A percentile compares a stretch with the other conserved stretches of the same genome.
Conservation (phyloP, 2,329 filamentous ascomycete species). For the Lachnum nothofagi region DNA sequence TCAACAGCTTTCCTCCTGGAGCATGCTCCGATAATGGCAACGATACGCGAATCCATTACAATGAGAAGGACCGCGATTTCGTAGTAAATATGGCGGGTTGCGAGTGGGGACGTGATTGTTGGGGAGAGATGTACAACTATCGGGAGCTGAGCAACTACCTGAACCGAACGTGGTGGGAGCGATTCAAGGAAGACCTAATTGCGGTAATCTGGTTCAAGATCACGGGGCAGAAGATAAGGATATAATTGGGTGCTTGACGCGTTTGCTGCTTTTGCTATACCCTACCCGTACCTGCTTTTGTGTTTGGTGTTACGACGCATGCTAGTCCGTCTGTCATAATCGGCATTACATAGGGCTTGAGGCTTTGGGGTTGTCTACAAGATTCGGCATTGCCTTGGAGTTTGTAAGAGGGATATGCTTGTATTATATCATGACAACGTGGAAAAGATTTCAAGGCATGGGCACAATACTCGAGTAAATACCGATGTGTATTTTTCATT, state of each 20-base stretch:
- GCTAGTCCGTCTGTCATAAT: neutral
- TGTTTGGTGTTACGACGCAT: neutral
- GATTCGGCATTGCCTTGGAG: neutral
- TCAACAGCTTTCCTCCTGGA: conserved; percentile 90
- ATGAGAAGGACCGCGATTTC: conserved; percentile 80
- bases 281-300: conserved; percentile 3
- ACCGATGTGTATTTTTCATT: no score
- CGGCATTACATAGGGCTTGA: neutral
- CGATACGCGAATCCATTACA: conserved; percentile 78
- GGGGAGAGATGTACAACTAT: conserved; percentile 96
- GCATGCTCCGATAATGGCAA: conserved; percentile 77
- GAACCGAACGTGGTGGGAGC: conserved; percentile 78
- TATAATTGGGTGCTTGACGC: conserved; percentile 17
- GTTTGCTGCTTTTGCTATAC: neutral
- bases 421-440: neutral
- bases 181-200: conserved; percentile 62
- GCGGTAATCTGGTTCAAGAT: conserved; percentile 59
- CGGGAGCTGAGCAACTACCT: conserved; percentile 85
- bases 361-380: neutral
- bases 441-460: neutral
- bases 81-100: conserved; percentile 98
- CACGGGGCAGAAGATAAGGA: conserved; percentile 45
- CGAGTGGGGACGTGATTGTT: conserved; percentile 94
- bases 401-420: neutral
- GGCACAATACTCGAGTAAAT: neutral